Percentiles rank a stretch among this genome's conserved stretches.
These are phyloP conservation scores for Capronia coronata DNA, from an alignment of 2,329 filamentous ascomycete species.

Conservation along the genomic window DNA sequence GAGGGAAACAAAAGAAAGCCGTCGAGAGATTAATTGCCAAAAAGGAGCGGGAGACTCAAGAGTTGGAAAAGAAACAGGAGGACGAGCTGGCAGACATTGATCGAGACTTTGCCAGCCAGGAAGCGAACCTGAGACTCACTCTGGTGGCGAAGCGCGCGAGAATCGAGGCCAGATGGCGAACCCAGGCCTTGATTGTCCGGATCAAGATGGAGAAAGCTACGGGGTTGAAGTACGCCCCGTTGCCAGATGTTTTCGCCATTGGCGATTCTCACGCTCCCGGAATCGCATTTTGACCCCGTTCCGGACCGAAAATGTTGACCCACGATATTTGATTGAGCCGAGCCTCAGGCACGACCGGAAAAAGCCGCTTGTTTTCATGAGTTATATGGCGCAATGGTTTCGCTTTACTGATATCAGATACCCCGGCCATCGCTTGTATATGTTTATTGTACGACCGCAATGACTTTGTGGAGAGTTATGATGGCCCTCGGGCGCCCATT, in stretches of 20 bases:
- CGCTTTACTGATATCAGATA: not conserved
- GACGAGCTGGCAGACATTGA: slow-evolving; percentile 34
- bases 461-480: not conserved
- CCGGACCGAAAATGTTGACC: not conserved
- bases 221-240: slow-evolving; percentile 34
- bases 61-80: slow-evolving; percentile 33
- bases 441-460: not conserved
- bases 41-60: slow-evolving; percentile 37
- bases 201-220: slow-evolving; percentile 36
- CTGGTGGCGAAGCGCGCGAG: slow-evolving; percentile 34
- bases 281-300: not conserved
- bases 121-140: slow-evolving; percentile 30
- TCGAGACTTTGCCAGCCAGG: slow-evolving; percentile 27
- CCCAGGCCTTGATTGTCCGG: slow-evolving; percentile 40
- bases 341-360: not conserved
- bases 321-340: not conserved
- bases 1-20: slow-evolving; percentile 41
- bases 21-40: slow-evolving; percentile 36
- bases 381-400: not conserved
- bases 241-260: slow-evolving; percentile 31
- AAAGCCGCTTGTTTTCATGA: not conserved
- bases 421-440: not conserved
- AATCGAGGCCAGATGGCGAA: slow-evolving; percentile 37
- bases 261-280: slow-evolving; percentile 4
- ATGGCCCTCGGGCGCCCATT: not conserved